Evolutionary conservation across 2,329 filamentous ascomycete species (phyloP).

Genomic region (Teratosphaeria epicoccoides): DNA sequence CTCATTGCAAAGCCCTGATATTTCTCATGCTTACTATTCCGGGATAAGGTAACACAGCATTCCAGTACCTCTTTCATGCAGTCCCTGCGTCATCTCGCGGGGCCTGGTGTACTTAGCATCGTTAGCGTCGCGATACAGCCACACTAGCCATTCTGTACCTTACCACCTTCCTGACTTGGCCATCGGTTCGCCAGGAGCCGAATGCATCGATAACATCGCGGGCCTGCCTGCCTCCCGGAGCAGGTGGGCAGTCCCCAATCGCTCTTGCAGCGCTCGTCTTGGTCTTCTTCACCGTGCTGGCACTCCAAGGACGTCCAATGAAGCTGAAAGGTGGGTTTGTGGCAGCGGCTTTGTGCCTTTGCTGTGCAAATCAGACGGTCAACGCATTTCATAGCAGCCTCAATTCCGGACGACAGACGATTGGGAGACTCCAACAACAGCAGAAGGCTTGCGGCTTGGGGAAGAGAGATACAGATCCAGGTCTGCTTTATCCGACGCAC

Average conservation of each 20-base stretch:
- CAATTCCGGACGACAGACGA: not conserved
- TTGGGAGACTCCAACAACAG: not conserved
- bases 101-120: too few relatives aligned
- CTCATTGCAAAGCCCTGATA: too few relatives aligned
- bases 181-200: not conserved
- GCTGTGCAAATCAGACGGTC: not conserved
- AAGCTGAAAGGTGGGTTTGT: not conserved
- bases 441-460: not conserved
- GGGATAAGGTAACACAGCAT: too few relatives aligned
- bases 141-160: not conserved
- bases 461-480: slow-evolving; percentile 19
- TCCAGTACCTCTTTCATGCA: too few relatives aligned
- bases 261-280: not conserved
- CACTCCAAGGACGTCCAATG: not conserved
- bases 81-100: not conserved
- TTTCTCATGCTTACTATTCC: too few relatives aligned
- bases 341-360: not conserved
- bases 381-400: not conserved
- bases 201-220: not conserved
- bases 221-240: not conserved
- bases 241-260: not conserved
- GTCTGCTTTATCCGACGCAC: slow-evolving; percentile 36
- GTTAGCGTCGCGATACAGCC: not conserved
- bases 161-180: not conserved
- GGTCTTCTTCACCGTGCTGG: not conserved